These are phyloP conservation scores for Aphanoascus verrucosus DNA, from an alignment of 2,329 filamentous ascomycete species.

Conservation along the genomic window DNA sequence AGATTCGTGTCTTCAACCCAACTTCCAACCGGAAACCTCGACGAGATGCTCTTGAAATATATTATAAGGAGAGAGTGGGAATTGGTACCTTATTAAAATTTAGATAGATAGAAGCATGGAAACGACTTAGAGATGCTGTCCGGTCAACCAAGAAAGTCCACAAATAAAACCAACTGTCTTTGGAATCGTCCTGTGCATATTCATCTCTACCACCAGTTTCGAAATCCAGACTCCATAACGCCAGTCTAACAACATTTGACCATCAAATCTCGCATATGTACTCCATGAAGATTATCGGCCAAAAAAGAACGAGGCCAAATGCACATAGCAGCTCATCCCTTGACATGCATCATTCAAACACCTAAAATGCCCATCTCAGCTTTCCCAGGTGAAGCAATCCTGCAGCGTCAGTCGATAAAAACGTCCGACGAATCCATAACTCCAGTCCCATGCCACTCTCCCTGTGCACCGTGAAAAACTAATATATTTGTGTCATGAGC, in stretches of 20 bases:
- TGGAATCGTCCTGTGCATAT: neutral
- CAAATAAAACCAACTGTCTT: too few species aligned
- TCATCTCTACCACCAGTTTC: neutral
- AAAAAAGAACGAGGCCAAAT: neutral
- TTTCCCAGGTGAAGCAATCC: neutral
- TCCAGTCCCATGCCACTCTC: neutral
- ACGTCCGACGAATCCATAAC: neutral
- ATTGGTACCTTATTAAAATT: too few species aligned
- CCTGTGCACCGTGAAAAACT: neutral
- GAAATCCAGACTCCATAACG: neutral
- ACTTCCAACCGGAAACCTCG: too few species aligned
- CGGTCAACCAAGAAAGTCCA: too few species aligned
- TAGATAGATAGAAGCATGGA: too few species aligned
- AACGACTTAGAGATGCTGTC: too few species aligned
- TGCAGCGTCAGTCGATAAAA: neutral
- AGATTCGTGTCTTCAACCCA: too few species aligned
- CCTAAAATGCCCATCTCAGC: constrained; percentile 5
- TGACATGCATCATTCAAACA: neutral
- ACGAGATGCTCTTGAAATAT: too few species aligned
- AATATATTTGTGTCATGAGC: neutral
- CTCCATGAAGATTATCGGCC: too few species aligned
- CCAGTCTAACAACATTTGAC: neutral
- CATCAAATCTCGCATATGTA: too few species aligned
- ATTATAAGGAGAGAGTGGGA: too few species aligned
- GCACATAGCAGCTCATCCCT: neutral